These are phyloP conservation scores for Buxus sempervirens DNA, from an alignment of 164 flowering plant genomes.

Conservation along the genomic window DNA sequence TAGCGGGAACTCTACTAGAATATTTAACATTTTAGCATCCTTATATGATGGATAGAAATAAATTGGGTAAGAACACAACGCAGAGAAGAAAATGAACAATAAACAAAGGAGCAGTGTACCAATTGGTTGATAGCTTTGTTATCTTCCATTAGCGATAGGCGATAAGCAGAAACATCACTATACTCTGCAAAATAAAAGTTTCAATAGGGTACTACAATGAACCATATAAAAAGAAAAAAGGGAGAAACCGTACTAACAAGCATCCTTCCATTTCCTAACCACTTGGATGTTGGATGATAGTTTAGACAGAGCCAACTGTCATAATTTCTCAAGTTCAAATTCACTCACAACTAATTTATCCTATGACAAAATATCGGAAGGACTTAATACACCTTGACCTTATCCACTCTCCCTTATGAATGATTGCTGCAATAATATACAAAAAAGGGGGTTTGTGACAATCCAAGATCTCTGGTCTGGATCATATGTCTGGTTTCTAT, in stretches of 20 bases:
- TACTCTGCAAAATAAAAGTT: slow-evolving; percentile 51
- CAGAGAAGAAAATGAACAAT: not conserved
- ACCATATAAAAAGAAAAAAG: slow-evolving; percentile 6
- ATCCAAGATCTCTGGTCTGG: too few species aligned
- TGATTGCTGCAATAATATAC: too few species aligned
- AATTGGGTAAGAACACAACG: not conserved
- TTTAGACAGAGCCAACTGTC: too few species aligned
- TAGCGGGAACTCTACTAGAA: not conserved
- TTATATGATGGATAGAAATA: not conserved
- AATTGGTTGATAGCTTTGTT: slow-evolving; percentile 93
- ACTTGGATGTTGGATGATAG: too few species aligned
- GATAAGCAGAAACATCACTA: slow-evolving; percentile 90
- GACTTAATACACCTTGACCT: too few species aligned
- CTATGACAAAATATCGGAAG: too few species aligned
- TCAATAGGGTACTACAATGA: not conserved
- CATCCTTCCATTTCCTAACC: too few species aligned
- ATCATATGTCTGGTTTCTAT: too few species aligned
- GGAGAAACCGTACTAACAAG: not conserved
- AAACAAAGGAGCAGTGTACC: slow-evolving; percentile 39
- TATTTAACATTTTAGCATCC: not conserved
- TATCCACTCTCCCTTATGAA: too few species aligned
- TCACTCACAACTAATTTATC: too few species aligned
- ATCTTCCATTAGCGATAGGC: slow-evolving; percentile 85
- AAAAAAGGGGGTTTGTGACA: too few species aligned
- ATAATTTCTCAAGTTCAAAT: too few species aligned